phyloP scores from a whole-genome alignment of 73 alveolate species.

The Blepharisma stoltei region DNA sequence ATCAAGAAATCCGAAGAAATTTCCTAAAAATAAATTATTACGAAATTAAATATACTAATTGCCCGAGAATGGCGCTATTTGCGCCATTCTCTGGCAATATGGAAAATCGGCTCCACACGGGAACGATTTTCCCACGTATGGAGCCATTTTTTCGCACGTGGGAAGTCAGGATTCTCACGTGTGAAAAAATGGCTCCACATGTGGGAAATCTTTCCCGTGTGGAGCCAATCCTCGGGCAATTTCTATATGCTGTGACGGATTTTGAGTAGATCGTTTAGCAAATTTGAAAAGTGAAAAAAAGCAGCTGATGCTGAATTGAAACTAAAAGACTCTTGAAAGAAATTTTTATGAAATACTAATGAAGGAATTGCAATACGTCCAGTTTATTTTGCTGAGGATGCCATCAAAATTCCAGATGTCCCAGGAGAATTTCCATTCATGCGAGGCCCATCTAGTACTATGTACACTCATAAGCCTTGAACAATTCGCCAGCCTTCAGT shows the following conservation, averaged over 20 bases:
- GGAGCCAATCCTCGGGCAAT: too few relatives aligned
- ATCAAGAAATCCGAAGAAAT: too few relatives aligned
- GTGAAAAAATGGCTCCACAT: too few relatives aligned
- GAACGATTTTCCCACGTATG: too few relatives aligned
- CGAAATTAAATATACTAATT: too few relatives aligned
- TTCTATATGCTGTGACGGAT: neutral
- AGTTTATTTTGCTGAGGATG: conserved; percentile 49
- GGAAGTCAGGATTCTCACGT: too few relatives aligned
- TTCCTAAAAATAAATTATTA: too few relatives aligned
- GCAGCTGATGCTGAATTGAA: conserved; percentile 52
- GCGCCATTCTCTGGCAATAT: too few relatives aligned
- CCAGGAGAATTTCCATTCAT: conserved; percentile 62
- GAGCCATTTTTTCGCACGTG: too few relatives aligned
- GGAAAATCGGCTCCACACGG: too few relatives aligned
- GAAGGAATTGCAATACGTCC: conserved; percentile 58
- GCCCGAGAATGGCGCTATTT: too few relatives aligned
- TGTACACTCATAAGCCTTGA: conserved; percentile 73
- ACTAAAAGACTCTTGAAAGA: conserved; percentile 42
- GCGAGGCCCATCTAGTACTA: conserved; percentile 69
- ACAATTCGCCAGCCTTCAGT: conserved; percentile 68
- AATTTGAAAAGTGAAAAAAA: conserved; percentile 40
- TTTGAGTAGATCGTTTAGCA: neutral
- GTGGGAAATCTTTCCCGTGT: too few relatives aligned
- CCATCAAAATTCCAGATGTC: conserved; percentile 33
- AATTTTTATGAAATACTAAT: conserved; percentile 43